Conservation (phyloP, 768 basidiomycete species). For the Termitomyces sp. region DNA sequence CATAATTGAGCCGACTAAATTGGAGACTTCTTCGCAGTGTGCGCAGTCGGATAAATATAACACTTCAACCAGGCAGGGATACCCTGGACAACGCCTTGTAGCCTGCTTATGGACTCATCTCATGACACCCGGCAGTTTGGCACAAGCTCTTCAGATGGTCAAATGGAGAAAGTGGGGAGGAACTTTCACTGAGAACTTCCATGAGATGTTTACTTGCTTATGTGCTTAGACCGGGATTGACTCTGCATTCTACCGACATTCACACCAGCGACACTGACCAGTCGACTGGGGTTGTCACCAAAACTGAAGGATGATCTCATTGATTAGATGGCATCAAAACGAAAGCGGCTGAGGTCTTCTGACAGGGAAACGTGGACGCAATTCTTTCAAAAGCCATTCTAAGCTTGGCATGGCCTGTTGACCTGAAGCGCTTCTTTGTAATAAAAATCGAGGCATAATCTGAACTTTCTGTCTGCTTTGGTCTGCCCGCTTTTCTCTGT, state of each 20-base stretch:
- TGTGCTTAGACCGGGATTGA: background rate
- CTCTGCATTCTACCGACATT: background rate
- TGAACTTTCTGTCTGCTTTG: conserved; percentile 6
- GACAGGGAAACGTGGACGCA: conserved; percentile 13
- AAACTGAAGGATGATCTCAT: conserved; percentile 1
- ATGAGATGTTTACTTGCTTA: background rate
- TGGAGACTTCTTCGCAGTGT: background rate
- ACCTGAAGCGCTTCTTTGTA: conserved; percentile 6
- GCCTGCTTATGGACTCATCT: background rate
- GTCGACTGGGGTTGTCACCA: background rate
- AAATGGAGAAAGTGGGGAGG: conserved; percentile 4
- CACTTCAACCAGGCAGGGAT: background rate
- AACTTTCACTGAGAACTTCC: background rate
- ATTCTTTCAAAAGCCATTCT: conserved; percentile 10
- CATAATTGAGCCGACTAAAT: background rate
- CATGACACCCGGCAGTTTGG: conserved; percentile 5
- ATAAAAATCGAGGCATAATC: conserved; percentile 7
- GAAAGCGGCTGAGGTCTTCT: conserved; percentile 11
- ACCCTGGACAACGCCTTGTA: background rate
- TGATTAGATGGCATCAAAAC: conserved; percentile 13
- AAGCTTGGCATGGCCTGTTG: conserved; percentile 10
- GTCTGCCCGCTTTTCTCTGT: conserved; percentile 2
- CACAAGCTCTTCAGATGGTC: background rate
- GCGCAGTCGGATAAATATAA: background rate
- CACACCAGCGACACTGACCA: background rate